A percentile compares a stretch with the other conserved stretches of the same genome.
These are phyloP conservation scores for Polychaeton citri DNA, from an alignment of 2,329 filamentous ascomycete genomes.

Conservation along the genomic window DNA sequence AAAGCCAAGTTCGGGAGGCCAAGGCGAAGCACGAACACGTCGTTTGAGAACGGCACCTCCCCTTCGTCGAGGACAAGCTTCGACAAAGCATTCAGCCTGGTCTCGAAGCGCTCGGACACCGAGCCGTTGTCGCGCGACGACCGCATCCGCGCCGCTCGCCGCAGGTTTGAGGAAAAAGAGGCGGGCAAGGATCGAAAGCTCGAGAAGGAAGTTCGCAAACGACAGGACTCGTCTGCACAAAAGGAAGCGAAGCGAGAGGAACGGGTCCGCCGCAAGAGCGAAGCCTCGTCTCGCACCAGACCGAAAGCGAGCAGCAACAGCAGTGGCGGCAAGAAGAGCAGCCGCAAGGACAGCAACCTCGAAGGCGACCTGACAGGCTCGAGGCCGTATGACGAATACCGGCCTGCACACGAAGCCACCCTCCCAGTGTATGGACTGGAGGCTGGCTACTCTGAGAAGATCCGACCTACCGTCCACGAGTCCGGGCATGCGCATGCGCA, in stretches of 20 bases:
- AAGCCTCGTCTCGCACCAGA: not conserved
- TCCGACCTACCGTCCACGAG: constrained; percentile 20
- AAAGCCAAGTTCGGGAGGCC: constrained; percentile 22
- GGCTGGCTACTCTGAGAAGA: constrained; percentile 15
- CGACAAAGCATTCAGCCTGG: constrained; percentile 40
- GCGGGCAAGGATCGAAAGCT: constrained; percentile 28
- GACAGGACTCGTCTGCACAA: not conserved
- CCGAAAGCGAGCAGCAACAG: constrained; percentile 4
- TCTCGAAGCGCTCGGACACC: constrained; percentile 29
- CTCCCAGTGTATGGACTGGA: constrained; percentile 12
- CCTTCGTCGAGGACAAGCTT: constrained; percentile 43
- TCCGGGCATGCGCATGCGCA: constrained; percentile 21
- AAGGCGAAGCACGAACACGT: constrained; percentile 36
- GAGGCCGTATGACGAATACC: constrained; percentile 12
- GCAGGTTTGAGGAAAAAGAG: constrained; percentile 43
- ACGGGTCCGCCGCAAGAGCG: not conserved
- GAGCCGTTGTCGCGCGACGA: constrained; percentile 43
- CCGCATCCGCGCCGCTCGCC: constrained; percentile 40
- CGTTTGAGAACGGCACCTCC: constrained; percentile 34
- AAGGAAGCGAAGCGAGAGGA: not conserved
- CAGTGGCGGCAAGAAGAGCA: not conserved
- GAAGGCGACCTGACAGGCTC: not conserved
- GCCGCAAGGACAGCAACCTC: not conserved
- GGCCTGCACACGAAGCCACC: constrained; percentile 10
- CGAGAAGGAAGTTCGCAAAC: constrained; percentile 17